A percentile compares a stretch with the other conserved stretches of the same genome.
These are phyloP conservation scores for Ophiobolus disseminans DNA, from an alignment of 2,329 filamentous ascomycete species.

Conservation along the genomic window DNA sequence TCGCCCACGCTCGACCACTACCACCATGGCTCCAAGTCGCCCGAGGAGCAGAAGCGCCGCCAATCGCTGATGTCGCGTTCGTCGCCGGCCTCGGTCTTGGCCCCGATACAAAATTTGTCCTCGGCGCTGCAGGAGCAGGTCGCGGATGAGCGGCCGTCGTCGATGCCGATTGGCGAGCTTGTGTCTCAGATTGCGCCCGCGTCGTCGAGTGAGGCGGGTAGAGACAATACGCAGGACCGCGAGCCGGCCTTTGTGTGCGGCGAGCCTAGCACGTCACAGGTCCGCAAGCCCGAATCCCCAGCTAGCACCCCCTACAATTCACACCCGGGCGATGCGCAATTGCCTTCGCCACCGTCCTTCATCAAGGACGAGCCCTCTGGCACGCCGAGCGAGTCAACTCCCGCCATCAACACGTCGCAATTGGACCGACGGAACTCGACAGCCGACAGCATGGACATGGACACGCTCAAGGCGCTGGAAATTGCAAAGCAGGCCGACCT, in stretches of 20 bases:
- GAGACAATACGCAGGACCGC: constrained; percentile 35
- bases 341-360: constrained; percentile 38
- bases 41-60: constrained; percentile 51
- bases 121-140: constrained; percentile 28
- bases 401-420: constrained; percentile 28
- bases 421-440: constrained; percentile 32
- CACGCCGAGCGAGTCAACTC: constrained; percentile 48
- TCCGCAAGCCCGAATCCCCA: constrained; percentile 29
- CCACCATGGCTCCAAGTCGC: constrained; percentile 54
- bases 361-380: constrained; percentile 52
- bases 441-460: constrained; percentile 40
- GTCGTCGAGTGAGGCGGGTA: constrained; percentile 12
- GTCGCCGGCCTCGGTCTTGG: constrained; percentile 46
- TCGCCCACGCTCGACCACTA: constrained; percentile 58
- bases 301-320: constrained; percentile 16
- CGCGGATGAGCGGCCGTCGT: constrained; percentile 16
- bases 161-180: constrained; percentile 29
- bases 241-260: constrained; percentile 41
- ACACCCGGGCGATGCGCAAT: constrained; percentile 14
- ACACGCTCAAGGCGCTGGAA: constrained; percentile 53
- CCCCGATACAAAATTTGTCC: constrained; percentile 50
- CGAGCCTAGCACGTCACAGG: constrained; percentile 36
- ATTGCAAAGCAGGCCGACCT: constrained; percentile 55
- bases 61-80: constrained; percentile 43
- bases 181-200: constrained; percentile 33